Percentiles rank a stretch among this genome's conserved stretches.
These are phyloP conservation scores for Prunus mume DNA, from an alignment of 306 rosid species.

Conservation along the genomic window DNA sequence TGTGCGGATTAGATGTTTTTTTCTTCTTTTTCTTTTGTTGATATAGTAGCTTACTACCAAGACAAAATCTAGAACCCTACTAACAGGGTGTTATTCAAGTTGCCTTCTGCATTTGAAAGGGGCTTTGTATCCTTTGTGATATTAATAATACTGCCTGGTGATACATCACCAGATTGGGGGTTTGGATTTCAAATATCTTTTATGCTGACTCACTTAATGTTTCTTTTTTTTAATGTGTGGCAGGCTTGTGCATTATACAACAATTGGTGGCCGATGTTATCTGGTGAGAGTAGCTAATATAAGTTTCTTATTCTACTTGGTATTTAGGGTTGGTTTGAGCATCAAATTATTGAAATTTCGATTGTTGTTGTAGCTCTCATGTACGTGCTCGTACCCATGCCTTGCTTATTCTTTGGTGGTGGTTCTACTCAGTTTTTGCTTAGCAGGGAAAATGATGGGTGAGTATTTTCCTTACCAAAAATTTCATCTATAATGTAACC, in stretches of 20 bases:
- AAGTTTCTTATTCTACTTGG: slow-evolving; percentile 14
- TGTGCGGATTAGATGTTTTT: neutral
- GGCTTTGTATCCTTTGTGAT: neutral
- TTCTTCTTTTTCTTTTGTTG: neutral
- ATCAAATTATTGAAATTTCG: slow-evolving; percentile 16
- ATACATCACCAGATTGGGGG: neutral
- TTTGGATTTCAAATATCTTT: neutral
- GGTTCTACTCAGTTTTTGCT: slow-evolving; percentile 81
- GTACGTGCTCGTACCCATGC: slow-evolving; percentile 91
- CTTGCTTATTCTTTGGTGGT: slow-evolving; percentile 95
- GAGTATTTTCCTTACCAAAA: slow-evolving; percentile 20
- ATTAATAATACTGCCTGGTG: neutral
- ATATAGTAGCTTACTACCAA: neutral
- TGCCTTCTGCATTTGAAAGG: neutral
- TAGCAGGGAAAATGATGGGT: slow-evolving; percentile 74
- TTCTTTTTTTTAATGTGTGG: slow-evolving; percentile 9
- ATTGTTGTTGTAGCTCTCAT: slow-evolving; percentile 75
- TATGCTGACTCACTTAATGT: slow-evolving; percentile 11
- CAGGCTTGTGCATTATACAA: slow-evolving; percentile 94
- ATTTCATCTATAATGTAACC: neutral
- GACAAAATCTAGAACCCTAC: slow-evolving; percentile 3
- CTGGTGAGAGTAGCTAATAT: slow-evolving; percentile 50
- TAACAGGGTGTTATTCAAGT: neutral
- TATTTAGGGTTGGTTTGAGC: slow-evolving; percentile 1
- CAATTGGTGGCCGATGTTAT: slow-evolving; percentile 98